Conservation (phyloP, 1,284 basidiomycete species). For the Blastosporella zonata region DNA sequence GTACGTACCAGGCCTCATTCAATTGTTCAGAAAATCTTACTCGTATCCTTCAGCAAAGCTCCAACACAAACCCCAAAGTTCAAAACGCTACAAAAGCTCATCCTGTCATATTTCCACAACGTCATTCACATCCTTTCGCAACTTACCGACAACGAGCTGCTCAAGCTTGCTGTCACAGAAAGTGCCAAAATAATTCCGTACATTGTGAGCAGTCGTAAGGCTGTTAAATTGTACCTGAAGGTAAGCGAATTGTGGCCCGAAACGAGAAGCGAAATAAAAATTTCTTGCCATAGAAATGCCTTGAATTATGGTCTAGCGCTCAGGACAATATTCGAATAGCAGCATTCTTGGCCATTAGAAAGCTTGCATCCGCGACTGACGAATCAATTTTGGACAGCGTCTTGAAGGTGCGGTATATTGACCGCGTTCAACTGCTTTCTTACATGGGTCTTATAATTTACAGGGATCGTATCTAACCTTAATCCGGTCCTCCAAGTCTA, state of each 20-base stretch:
- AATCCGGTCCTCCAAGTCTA: conserved; percentile 80
- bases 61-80: conserved; percentile 74
- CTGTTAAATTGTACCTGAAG: conserved; percentile 84
- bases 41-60: conserved; percentile 56
- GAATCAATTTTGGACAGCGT: conserved; percentile 82
- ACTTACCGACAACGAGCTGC: conserved; percentile 64
- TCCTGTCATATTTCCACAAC: conserved; percentile 89
- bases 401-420: conserved; percentile 63
- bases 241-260: conserved; percentile 33
- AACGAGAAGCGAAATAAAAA: neutral
- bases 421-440: neutral
- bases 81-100: conserved; percentile 82
- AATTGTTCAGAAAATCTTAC: neutral
- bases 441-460: conserved; percentile 1
- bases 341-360: conserved; percentile 84
- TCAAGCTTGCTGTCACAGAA: conserved; percentile 77
- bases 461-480: conserved; percentile 88
- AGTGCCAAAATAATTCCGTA: conserved; percentile 88
- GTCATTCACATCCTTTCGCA: conserved; percentile 78
- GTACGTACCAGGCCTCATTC: conserved; percentile 43
- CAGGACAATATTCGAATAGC: conserved; percentile 85
- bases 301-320: conserved; percentile 79
- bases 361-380: conserved; percentile 78
- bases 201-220: conserved; percentile 78
- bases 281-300: conserved; percentile 56